Evolutionary conservation across 805 yeast species (phyloP), one percentile per base, ranked within the genome.

Genomic region (Grigorovia humatica): DNA sequence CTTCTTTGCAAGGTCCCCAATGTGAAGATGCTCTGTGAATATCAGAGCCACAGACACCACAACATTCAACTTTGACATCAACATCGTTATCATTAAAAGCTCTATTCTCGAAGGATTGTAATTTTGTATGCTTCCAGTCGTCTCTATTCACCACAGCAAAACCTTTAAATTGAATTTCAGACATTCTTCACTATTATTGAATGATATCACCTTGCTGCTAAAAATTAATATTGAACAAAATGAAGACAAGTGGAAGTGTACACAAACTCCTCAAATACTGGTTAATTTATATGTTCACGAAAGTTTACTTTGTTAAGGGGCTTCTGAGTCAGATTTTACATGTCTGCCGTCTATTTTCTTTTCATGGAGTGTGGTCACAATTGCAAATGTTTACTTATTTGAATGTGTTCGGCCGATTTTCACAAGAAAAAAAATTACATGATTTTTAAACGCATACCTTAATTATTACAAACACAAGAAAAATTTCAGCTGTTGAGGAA

Each of bases 1-100:
- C 51, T 18, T 57, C 50, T 48, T 47, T 42, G 29, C 48, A 3
- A 8, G 49, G 49, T 20, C 59, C 57, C 66, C 66, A 63, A 44
- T 59, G 55, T 19, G 59, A 57, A 18, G 55, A 49, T 32, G 64
- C 60, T 23, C 56, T 54, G 45, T 61, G 65, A 9, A 58, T 43
- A 51, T 83, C 88, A 32, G 81, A 74, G 17, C 87, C 88, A 69
- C 88, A 83, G 9, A 82, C 71, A 59, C 85, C 85, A 65, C 85
- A 80, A 54, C 79, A 75, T 57, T 77, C 80, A 49, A 78, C 74
- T 62, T 79, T 78, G 46, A 81, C 71, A 55, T 79, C 83, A 43
- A 81, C 73, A 56, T 80, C 85, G 23, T 54, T 51, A 9, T 63
- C 67, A 29, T 65, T 72, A 48, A 77, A 70, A 13, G 59, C 52